Conservation (phyloP, 352 stramenopile genomes). For the Globisporangium recalcitrans region DNA sequence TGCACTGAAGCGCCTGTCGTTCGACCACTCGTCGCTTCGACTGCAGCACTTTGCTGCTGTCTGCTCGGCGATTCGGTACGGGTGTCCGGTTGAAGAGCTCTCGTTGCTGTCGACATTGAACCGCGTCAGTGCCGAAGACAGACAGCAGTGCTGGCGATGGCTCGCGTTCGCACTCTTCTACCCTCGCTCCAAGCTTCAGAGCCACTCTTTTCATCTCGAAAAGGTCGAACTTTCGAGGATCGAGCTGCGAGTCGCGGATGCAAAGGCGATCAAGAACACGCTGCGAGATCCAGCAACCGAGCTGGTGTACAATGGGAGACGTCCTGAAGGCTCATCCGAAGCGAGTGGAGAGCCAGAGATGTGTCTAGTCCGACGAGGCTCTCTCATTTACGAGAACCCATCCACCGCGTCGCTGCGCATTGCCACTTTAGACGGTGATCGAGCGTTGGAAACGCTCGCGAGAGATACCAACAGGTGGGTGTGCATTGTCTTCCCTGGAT, state of each 20-base stretch:
- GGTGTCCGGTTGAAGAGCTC: background rate
- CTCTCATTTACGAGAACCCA: background rate
- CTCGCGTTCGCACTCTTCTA: conserved; percentile 16
- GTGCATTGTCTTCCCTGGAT: background rate
- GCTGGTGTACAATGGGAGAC: conserved; percentile 2
- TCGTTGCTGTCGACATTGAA: conserved; percentile 11
- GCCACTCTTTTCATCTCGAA: background rate
- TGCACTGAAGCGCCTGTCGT: conserved; percentile 4
- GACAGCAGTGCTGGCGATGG: conserved; percentile 14
- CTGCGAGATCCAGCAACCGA: conserved; percentile 3
- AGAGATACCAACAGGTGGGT: background rate
- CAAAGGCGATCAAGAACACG: conserved; percentile 9
- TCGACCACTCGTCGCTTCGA: conserved; percentile 10
- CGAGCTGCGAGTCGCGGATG: conserved; percentile 1
- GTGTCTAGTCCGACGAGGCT: background rate
- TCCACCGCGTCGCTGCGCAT: background rate
- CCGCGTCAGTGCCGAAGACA: background rate
- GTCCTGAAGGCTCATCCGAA: background rate
- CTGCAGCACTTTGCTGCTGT: conserved; percentile 11
- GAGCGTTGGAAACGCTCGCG: conserved; percentile 5
- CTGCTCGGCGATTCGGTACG: conserved; percentile 8
- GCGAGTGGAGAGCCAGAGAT: background rate
- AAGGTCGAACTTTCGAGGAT: conserved; percentile 12
- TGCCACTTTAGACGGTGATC: background rate
- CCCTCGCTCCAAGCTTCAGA: conserved; percentile 3